A percentile compares a stretch with the other conserved stretches of the same genome.
These are phyloP conservation scores for Rhodotorula diobovata DNA, from an alignment of 768 basidiomycete species.

Conservation along the genomic window DNA sequence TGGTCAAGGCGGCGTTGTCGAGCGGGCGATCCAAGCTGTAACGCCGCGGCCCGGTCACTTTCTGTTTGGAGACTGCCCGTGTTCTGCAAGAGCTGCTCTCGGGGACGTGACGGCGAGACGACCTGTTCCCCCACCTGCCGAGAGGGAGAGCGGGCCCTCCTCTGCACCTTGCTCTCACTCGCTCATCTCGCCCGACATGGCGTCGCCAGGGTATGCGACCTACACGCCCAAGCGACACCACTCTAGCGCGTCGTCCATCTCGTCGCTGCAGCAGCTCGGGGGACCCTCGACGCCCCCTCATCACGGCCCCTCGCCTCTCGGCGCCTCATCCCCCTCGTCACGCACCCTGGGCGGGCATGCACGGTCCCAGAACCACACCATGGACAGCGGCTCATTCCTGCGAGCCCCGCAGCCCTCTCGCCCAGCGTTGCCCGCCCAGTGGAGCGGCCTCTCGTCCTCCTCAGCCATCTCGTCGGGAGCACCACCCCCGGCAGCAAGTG, in stretches of 20 bases:
- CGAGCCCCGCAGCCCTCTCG: neutral
- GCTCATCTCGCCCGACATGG: neutral
- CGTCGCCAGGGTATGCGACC: slow-evolving; percentile 9
- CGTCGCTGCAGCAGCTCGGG: neutral
- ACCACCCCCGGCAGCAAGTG: neutral
- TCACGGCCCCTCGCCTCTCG: neutral
- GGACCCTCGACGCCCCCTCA: neutral
- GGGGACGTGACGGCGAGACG: neutral
- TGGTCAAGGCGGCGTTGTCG: slow-evolving; percentile 41
- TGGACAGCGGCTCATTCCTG: neutral
- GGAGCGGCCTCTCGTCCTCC: neutral
- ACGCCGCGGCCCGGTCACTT: neutral
- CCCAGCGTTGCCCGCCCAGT: neutral
- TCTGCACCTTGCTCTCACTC: neutral
- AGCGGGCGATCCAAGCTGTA: slow-evolving; percentile 5
- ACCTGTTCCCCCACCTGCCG: neutral
- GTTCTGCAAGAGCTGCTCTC: neutral
- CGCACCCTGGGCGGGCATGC: neutral
- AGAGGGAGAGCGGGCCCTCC: neutral
- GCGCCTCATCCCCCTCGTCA: neutral
- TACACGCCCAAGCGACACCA: slow-evolving; percentile 25
- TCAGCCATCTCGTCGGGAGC: neutral
- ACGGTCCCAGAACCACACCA: neutral
- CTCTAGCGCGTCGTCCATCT: slow-evolving; percentile 10
- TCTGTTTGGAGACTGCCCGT: too few relatives aligned